Evolutionary conservation across 75 land plant species (phyloP).

Genomic region (Sequoiadendron giganteum): DNA sequence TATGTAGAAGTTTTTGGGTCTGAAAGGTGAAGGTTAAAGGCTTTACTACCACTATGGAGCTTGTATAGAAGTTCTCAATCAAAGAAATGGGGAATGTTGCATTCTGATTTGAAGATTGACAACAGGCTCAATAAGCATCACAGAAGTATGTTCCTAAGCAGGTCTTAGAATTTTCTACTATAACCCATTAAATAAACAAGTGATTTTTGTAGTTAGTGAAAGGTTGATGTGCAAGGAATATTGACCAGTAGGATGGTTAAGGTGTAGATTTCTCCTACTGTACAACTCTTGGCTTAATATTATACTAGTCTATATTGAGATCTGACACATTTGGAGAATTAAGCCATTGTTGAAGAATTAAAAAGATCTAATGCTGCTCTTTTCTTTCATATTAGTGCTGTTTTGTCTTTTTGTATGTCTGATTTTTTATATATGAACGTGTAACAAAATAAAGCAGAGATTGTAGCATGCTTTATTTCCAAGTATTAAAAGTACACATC

Average conservation of each 20-base stretch:
- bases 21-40: not conserved
- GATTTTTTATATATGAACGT: not conserved
- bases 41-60: not conserved
- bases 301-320: not conserved
- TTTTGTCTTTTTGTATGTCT: not conserved
- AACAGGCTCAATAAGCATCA: not conserved
- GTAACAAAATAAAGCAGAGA: not conserved
- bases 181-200: not conserved
- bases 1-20: conserved; percentile 39
- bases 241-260: not conserved
- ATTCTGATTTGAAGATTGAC: not conserved
- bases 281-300: not conserved
- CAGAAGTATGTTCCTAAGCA: not conserved
- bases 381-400: not conserved
- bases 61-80: not conserved
- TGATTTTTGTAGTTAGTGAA: conserved; percentile 4
- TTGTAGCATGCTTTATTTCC: not conserved
- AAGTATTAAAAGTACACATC: not conserved
- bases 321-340: not conserved
- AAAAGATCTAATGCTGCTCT: not conserved
- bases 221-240: not conserved
- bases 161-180: not conserved
- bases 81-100: not conserved
- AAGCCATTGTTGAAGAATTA: not conserved
- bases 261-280: not conserved